A percentile compares a stretch with the other conserved stretches of the same genome.
Conservation (phyloP, 2,329 filamentous ascomycete genomes). For the Mollisia scopiformis region DNA sequence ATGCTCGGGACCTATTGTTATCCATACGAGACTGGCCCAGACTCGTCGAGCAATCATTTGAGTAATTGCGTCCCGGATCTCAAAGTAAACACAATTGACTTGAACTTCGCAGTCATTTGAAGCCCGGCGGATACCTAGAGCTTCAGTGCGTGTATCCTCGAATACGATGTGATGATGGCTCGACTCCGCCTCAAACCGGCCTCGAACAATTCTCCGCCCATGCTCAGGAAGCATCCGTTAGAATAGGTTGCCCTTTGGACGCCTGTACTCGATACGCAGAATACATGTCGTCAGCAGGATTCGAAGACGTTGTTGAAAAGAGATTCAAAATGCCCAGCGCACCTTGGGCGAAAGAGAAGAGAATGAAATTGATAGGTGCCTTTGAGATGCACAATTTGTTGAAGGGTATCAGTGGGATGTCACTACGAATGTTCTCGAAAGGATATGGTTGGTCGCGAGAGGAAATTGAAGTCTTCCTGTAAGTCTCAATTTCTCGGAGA, state of each 20-base stretch:
- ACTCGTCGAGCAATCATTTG: slow-evolving; percentile 24
- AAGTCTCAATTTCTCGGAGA: no score
- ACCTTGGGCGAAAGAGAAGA: slow-evolving; percentile 49
- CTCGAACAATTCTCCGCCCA: slow-evolving; percentile 43
- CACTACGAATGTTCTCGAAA: slow-evolving; percentile 21
- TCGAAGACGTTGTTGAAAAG: slow-evolving; percentile 34
- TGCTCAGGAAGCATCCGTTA: slow-evolving; percentile 42
- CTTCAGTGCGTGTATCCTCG: slow-evolving; percentile 24
- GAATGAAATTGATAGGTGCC: slow-evolving; percentile 24
- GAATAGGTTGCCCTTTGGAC: slow-evolving; percentile 15
- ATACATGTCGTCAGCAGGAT: slow-evolving; percentile 31
- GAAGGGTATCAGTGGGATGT: slow-evolving; percentile 18
- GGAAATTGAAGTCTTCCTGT: slow-evolving; percentile 31
- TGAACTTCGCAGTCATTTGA: not conserved
- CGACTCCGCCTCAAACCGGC: slow-evolving; percentile 16
- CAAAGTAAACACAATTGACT: not conserved
- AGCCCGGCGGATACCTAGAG: slow-evolving; percentile 29
- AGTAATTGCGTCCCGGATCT: slow-evolving; percentile 29
- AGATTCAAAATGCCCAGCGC: slow-evolving; percentile 52
- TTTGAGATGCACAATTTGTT: slow-evolving; percentile 24
- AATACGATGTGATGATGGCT: slow-evolving; percentile 29
- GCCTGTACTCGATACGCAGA: slow-evolving; percentile 26
- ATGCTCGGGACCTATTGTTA: slow-evolving; percentile 33
- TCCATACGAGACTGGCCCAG: slow-evolving; percentile 25
- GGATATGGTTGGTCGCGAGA: slow-evolving; percentile 26